Conservation (phyloP, 805 yeast species). For the Metschnikowia lachancei region DNA sequence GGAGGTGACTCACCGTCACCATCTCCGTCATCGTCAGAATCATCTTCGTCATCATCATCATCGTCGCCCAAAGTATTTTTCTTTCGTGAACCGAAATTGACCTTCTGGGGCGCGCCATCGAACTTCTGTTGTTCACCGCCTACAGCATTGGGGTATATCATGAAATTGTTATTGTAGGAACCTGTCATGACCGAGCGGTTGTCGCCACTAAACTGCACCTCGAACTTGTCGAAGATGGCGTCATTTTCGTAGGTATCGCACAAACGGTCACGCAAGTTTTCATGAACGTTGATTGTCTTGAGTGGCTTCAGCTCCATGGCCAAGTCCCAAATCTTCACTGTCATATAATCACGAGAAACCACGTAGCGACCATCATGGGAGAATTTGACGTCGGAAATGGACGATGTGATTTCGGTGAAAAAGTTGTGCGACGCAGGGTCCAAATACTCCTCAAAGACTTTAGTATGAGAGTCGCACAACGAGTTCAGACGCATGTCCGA, state of each 20-base stretch:
- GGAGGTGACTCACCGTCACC: constrained; percentile 31
- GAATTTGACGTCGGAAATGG: constrained; percentile 91
- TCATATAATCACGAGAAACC: constrained; percentile 95
- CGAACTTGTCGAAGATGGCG: constrained; percentile 97
- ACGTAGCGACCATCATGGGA: constrained; percentile 89
- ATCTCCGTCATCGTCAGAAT: constrained; percentile 21
- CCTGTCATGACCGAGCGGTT: constrained; percentile 93
- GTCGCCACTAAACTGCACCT: constrained; percentile 93
- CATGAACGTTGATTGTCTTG: constrained; percentile 93
- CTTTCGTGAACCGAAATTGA: constrained; percentile 12
- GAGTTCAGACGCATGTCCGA: constrained; percentile 97
- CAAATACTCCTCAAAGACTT: constrained; percentile 85
- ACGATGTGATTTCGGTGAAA: constrained; percentile 94
- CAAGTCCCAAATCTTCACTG: constrained; percentile 97
- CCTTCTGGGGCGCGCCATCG: constrained; percentile 7
- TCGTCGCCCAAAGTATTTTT: constrained; percentile 36
- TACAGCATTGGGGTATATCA: constrained; percentile 88
- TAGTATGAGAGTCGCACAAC: constrained; percentile 85
- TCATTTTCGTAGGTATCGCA: constrained; percentile 98
- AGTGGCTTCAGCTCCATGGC: constrained; percentile 95
- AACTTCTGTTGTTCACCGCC: constrained; percentile 11
- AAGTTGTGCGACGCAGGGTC: constrained; percentile 93
- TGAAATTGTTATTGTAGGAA: constrained; percentile 92
- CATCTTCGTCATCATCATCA: constrained; percentile 41
- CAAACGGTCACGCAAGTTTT: constrained; percentile 84